Conservation (phyloP, 352 stramenopile species). For the Phytopythium helicoides region DNA sequence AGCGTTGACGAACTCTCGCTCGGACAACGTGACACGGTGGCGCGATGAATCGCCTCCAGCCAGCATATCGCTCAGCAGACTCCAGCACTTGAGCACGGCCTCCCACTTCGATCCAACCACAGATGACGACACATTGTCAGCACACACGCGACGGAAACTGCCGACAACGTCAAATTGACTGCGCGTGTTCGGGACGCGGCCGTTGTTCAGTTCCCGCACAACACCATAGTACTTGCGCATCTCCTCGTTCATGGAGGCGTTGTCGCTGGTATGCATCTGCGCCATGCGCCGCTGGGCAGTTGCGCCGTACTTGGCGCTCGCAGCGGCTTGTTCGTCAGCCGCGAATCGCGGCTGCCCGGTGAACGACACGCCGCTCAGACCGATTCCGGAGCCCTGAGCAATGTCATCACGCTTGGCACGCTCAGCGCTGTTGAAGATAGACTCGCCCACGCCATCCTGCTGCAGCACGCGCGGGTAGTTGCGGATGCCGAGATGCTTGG, state of each 20-base stretch:
- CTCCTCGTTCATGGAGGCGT: conserved; percentile 75
- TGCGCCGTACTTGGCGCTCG: conserved; percentile 26
- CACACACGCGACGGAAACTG: conserved; percentile 51
- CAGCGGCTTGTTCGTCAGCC: too few species aligned
- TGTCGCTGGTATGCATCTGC: conserved; percentile 38
- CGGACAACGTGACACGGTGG: conserved; percentile 33
- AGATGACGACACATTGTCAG: conserved; percentile 51
- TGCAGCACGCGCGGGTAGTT: conserved; percentile 71
- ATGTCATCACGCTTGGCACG: conserved; percentile 30
- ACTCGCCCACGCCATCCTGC: conserved; percentile 28
- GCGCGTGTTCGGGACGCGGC: conserved; percentile 62
- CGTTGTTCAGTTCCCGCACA: conserved; percentile 67
- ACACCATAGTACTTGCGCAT: conserved; percentile 82
- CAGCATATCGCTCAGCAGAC: conserved; percentile 69
- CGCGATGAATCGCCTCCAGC: conserved; percentile 44
- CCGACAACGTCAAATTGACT: conserved; percentile 69
- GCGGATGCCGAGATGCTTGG: conserved; percentile 62
- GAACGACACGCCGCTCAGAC: conserved; percentile 48
- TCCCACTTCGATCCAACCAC: conserved; percentile 71
- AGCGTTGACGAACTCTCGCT: conserved; percentile 52
- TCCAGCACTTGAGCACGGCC: conserved; percentile 78
- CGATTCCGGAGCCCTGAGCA: conserved; percentile 28
- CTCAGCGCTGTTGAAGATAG: conserved; percentile 43
- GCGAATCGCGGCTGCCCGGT: conserved; percentile 47
- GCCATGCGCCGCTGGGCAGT: conserved; percentile 53